Evolutionary conservation across 2,329 filamentous ascomycete genomes (phyloP).

Genomic region (Cercospora sp.): DNA sequence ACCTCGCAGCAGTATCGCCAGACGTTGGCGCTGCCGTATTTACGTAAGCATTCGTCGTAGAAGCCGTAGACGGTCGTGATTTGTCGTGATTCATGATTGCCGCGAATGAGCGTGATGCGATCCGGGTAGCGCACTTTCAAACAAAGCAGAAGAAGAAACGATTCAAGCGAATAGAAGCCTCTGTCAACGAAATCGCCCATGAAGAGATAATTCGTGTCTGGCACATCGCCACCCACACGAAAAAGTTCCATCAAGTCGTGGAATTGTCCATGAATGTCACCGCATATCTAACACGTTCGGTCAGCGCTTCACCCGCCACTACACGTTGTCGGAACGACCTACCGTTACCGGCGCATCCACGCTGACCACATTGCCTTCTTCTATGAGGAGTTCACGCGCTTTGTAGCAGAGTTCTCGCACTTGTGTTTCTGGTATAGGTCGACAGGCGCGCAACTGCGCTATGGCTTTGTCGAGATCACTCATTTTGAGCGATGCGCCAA

Average conservation of each 20-base stretch:
- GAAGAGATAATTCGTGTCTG: slow-evolving; percentile 97
- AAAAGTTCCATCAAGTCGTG: slow-evolving; percentile 99
- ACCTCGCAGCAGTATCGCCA: slow-evolving; percentile 96
- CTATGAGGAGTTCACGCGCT: slow-evolving; percentile 90
- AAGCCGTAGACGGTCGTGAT: slow-evolving; percentile 98
- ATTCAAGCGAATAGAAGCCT: slow-evolving; percentile 96
- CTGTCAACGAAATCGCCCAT: slow-evolving; percentile 97
- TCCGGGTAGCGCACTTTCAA: slow-evolving; percentile 97
- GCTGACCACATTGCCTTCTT: slow-evolving; percentile 95
- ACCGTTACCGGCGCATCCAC: slow-evolving; percentile 93
- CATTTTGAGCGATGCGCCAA: slow-evolving; percentile 54
- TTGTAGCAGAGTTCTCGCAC: slow-evolving; percentile 98
- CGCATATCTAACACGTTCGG: slow-evolving; percentile 68
- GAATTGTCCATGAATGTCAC: slow-evolving; percentile 97
- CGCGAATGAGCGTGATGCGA: slow-evolving; percentile 91
- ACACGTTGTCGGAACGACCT: slow-evolving; percentile 38
- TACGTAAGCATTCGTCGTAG: slow-evolving; percentile 94
- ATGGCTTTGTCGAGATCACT: slow-evolving; percentile 96
- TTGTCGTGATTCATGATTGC: slow-evolving; percentile 78
- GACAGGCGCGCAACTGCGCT: slow-evolving; percentile 89
- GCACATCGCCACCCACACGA: slow-evolving; percentile 94
- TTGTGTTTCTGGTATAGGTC: slow-evolving; percentile 91
- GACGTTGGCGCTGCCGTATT: slow-evolving; percentile 95
- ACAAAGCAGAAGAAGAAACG: slow-evolving; percentile 90
- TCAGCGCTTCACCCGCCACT: slow-evolving; percentile 21